Evolutionary conservation across 352 stramenopile species (phyloP).

Genomic region (Phytopythium oedochilum): DNA sequence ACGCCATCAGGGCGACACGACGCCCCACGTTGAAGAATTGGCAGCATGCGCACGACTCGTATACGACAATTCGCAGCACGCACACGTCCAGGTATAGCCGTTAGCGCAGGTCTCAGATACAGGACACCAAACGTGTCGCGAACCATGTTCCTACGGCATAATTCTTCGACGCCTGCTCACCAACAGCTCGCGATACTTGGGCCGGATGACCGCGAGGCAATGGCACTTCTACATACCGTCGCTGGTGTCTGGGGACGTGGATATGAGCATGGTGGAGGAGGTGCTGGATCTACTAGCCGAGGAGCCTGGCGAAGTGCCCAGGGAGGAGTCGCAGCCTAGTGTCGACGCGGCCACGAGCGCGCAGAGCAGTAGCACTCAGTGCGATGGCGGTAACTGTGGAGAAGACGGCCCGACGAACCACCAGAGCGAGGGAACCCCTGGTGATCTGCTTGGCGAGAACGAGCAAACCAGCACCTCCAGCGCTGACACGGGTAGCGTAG

Average conservation of each 20-base stretch:
- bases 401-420: background rate
- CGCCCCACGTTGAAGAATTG: no score
- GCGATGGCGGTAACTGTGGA: background rate
- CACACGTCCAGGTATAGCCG: no score
- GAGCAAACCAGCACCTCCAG: background rate
- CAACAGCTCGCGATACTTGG: background rate
- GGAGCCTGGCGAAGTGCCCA: background rate
- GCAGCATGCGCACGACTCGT: background rate
- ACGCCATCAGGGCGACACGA: no score
- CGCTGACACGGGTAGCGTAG: background rate
- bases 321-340: background rate
- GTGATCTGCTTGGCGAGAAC: background rate
- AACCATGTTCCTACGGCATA: no score
- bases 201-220: background rate
- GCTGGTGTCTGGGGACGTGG: background rate
- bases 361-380: background rate
- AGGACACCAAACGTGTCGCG: no score
- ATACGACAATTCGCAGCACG: no score
- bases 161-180: no score
- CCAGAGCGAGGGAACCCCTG: background rate
- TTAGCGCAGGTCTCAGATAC: no score
- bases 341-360: background rate
- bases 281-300: slow-evolving; percentile 1
- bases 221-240: background rate
- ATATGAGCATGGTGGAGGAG: slow-evolving; percentile 1